Base-by-base conservation (phyloP, 805 yeast genomes). In the Yarrowia alimentaria region DNA sequence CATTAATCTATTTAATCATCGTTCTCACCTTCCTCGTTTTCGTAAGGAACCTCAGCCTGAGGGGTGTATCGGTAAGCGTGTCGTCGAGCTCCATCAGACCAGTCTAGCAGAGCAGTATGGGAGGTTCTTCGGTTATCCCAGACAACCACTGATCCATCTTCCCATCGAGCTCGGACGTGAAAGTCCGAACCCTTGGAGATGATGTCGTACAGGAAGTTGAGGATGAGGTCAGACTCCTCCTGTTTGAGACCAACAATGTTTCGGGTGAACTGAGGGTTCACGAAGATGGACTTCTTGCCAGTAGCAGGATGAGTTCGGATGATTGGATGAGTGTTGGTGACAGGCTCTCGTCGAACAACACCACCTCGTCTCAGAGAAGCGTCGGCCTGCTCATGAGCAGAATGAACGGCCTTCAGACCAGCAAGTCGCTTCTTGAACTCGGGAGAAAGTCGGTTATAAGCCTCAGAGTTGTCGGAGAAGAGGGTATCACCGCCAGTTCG, bases 31-130 rank as follows among this genome's bases (percentile, higher is more conserved):
- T 28, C 47, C 37, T 30, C 48, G 32, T 37, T 29, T 40, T 56
- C 58, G 34, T 32, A 57, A 6, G 62, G 62, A 62, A 83, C 72
- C 62, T 85, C 91, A 14, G 82, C 91, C 62, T 80, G 78, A 5
- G 90, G 85, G 20, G 90, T 84, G 53, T 83, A 72, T 67, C 91
- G 75, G 68, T 79, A 80, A 12, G 85, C 85, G 58, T 84, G 91
- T 65, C 93, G 76, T 17, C 78, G 70, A 26, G 74, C 76, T 17
- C 81, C 80, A 37, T 76, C 72, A 52, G 77, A 83, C 84, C 86
- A 84, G 63, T 85, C 91, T 38, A 79, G 71, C 20, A 80, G 71
- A 12, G 88, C 88, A 12, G 87, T 72, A 62, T 85, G 91, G 25
- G 77, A 65, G 11, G 79, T 75, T 59, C 85, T 71, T 65, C 91